These are phyloP conservation scores for Fragilariopsis cylindrus DNA, from an alignment of 108 stramenopile genomes.

Conservation along the genomic window DNA sequence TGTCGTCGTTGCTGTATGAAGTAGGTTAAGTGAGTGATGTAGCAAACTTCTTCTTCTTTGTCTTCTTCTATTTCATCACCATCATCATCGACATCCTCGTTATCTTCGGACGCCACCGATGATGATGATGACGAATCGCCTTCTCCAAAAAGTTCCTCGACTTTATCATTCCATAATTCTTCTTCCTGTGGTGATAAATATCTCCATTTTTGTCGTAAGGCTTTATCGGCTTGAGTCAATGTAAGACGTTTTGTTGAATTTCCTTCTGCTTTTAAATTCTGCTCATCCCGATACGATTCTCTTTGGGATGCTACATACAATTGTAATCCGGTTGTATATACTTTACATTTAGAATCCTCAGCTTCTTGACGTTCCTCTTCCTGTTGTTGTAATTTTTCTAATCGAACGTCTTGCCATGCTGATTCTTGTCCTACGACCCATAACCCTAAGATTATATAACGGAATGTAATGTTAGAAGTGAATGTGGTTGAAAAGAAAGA, in stretches of 20 bases:
- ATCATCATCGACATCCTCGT: background rate
- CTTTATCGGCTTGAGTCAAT: conserved; percentile 31
- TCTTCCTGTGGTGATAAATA: conserved; percentile 18
- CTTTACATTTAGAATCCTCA: conserved; percentile 6
- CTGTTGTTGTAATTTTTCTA: conserved; percentile 17
- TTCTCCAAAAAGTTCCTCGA: conserved; percentile 19
- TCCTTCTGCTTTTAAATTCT: background rate
- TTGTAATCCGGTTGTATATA: conserved; percentile 36
- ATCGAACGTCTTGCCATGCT: conserved; percentile 64
- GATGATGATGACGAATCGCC: background rate
- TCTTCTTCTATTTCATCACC: conserved; percentile 23
- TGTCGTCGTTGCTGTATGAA: conserved; percentile 25
- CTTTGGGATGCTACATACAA: conserved; percentile 32
- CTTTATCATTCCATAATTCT: conserved; percentile 30
- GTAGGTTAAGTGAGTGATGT: conserved; percentile 24
- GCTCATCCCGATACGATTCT: conserved; percentile 21
- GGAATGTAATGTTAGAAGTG: too few species aligned
- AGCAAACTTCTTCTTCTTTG: conserved; percentile 10
- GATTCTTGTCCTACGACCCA: conserved; percentile 91
- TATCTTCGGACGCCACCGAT: background rate
- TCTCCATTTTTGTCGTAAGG: conserved; percentile 32
- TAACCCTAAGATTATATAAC: conserved; percentile 1
- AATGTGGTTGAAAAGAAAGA: too few species aligned
- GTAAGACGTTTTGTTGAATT: background rate
- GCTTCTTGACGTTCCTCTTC: conserved; percentile 21